Percentiles rank a stretch among this genome's conserved stretches.
Conservation (phyloP, 73 alveolate species). For the Halteria grandinella region DNA sequence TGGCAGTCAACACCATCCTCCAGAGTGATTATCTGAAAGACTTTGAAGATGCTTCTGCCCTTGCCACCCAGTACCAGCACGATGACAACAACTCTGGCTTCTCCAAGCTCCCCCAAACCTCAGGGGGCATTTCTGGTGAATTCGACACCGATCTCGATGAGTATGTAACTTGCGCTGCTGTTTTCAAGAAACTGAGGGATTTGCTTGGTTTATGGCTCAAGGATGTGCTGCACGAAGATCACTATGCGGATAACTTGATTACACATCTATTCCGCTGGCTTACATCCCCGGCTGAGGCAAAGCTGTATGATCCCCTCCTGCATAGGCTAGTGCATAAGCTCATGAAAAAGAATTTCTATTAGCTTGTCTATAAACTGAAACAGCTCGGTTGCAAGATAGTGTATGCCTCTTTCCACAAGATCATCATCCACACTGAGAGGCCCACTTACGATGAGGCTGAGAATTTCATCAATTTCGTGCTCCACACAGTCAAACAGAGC, state of each 20-base stretch:
- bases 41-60: slow-evolving; percentile 72
- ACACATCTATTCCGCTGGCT: slow-evolving; percentile 89
- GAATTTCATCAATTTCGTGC: slow-evolving; percentile 69
- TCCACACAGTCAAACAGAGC: slow-evolving; percentile 70
- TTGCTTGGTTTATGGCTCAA: slow-evolving; percentile 76
- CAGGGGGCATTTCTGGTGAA: no score
- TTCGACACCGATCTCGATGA: slow-evolving; percentile 84
- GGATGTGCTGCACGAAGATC: slow-evolving; percentile 75
- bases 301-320: slow-evolving; percentile 90
- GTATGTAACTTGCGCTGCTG: slow-evolving; percentile 82
- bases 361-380: slow-evolving; percentile 71
- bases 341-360: slow-evolving; percentile 76
- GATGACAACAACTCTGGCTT: no score
- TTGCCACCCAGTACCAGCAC: slow-evolving; percentile 63
- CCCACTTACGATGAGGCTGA: slow-evolving; percentile 73
- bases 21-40: slow-evolving; percentile 84
- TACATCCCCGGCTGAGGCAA: slow-evolving; percentile 71
- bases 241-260: slow-evolving; percentile 83
- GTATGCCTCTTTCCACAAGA: slow-evolving; percentile 82
- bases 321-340: slow-evolving; percentile 82
- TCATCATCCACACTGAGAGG: slow-evolving; percentile 74
- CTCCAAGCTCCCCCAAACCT: no score
- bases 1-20: slow-evolving; percentile 86
- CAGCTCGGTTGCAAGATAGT: slow-evolving; percentile 82
- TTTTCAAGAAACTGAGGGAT: slow-evolving; percentile 78